These are phyloP conservation scores for Ilyonectria destructans DNA, from an alignment of 2,329 filamentous ascomycete species.

Conservation along the genomic window DNA sequence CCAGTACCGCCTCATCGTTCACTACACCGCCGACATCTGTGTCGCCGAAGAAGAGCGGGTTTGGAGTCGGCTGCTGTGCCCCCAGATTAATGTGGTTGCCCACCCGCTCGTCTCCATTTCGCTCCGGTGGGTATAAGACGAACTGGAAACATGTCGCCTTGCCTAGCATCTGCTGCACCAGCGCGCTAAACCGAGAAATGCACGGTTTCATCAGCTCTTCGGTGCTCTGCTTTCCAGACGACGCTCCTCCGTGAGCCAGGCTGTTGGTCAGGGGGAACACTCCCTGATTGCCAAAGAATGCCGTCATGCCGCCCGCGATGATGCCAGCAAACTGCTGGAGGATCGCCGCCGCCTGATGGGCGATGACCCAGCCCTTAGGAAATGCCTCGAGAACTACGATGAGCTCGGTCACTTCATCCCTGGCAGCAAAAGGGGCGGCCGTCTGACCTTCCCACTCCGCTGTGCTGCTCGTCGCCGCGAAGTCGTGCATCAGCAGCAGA, in stretches of 20 bases:
- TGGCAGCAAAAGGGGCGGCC: conserved; percentile 47
- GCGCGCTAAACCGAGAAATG: conserved; percentile 41
- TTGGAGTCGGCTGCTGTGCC: conserved; percentile 38
- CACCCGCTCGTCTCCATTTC: conserved; percentile 32
- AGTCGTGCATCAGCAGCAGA: conserved; percentile 56
- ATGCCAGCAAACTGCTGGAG: conserved; percentile 51
- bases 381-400: conserved; percentile 58
- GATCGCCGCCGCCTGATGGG: conserved; percentile 55
- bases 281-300: conserved; percentile 38
- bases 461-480: conserved; percentile 35
- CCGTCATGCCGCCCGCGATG: conserved; percentile 37
- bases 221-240: conserved; percentile 35
- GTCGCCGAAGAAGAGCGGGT: conserved; percentile 43
- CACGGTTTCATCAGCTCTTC: conserved; percentile 41
- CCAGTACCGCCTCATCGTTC: conserved; percentile 41
- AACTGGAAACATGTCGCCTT: conserved; percentile 52
- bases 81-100: conserved; percentile 25
- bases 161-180: conserved; percentile 55
- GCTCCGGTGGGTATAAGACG: conserved; percentile 41
- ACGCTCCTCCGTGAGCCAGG: neutral
- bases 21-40: conserved; percentile 35
- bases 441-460: conserved; percentile 37
- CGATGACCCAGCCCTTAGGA: conserved; percentile 54
- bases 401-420: conserved; percentile 56
- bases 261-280: conserved; percentile 30